Percentiles rank a stretch among this genome's conserved stretches.
Conservation (phyloP, 371 early-diverging fungal species). For the Circinella minor region DNA sequence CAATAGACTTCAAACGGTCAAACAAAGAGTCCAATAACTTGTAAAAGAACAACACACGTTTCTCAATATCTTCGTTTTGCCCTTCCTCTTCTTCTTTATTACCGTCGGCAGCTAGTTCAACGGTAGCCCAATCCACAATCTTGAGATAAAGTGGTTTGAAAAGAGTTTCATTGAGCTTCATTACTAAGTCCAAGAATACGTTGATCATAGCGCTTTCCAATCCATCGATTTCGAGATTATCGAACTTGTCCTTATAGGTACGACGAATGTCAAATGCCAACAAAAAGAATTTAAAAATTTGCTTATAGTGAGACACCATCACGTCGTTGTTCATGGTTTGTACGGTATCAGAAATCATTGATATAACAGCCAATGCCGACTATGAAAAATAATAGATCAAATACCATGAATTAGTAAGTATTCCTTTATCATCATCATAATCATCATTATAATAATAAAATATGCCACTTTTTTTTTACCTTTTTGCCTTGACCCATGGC, state of each 20-base stretch:
- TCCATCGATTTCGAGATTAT: constrained; percentile 45
- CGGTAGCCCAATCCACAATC: constrained; percentile 89
- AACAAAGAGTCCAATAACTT: constrained; percentile 73
- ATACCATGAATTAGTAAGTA: no score
- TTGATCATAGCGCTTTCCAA: constrained; percentile 73
- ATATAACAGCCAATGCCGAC: constrained; percentile 35
- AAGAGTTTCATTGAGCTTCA: constrained; percentile 91
- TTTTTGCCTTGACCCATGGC: constrained; percentile 63
- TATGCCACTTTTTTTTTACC: constrained; percentile 7
- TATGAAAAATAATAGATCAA: neutral
- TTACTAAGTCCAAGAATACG: constrained; percentile 80
- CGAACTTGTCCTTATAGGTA: constrained; percentile 32
- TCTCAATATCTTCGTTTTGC: constrained; percentile 44
- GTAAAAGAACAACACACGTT: constrained; percentile 81
- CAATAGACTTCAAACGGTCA: constrained; percentile 81
- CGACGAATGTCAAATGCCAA: constrained; percentile 73
- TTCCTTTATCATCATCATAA: neutral
- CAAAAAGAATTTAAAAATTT: constrained; percentile 83
- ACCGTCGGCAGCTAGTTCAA: constrained; percentile 41
- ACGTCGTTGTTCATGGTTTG: constrained; percentile 66
- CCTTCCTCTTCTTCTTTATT: constrained; percentile 20
- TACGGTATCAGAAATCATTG: constrained; percentile 69
- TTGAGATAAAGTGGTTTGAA: constrained; percentile 94
- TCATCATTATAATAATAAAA: neutral
- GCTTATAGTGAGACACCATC: constrained; percentile 74